Evolutionary conservation across 768 basidiomycete genomes (phyloP).

Genomic region (Pleurotus ostreatus): DNA sequence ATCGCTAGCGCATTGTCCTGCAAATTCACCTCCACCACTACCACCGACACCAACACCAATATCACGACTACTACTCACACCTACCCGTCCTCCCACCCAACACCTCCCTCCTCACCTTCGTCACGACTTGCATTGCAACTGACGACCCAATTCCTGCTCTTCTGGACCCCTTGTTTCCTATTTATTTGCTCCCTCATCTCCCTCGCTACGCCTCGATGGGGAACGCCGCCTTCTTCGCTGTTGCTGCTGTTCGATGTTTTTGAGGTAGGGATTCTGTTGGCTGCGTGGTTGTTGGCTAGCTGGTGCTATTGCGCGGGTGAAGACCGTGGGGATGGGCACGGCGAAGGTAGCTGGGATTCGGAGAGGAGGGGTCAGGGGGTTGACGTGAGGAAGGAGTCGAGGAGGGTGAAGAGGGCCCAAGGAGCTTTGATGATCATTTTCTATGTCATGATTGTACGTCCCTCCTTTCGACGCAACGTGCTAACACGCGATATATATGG

Average conservation of each 20-base stretch:
- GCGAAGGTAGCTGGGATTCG: too few species aligned
- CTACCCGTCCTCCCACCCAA: constrained; percentile 26
- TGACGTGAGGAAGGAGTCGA: constrained; percentile 73
- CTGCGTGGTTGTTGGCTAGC: constrained; percentile 72
- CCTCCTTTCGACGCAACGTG: background rate
- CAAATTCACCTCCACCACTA: background rate
- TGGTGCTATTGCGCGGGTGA: constrained; percentile 25
- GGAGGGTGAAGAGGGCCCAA: constrained; percentile 81
- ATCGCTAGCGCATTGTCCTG: constrained; percentile 13
- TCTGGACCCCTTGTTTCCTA: constrained; percentile 75
- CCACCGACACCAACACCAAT: constrained; percentile 32
- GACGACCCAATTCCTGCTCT: constrained; percentile 58
- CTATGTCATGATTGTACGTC: constrained; percentile 59
- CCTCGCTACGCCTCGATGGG: constrained; percentile 44
- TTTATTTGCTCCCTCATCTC: constrained; percentile 68
- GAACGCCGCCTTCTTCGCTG: constrained; percentile 56
- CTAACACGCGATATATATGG: background rate
- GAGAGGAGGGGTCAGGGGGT: constrained; percentile 23
- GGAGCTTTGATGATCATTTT: constrained; percentile 63
- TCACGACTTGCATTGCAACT: too few species aligned
- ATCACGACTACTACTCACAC: constrained; percentile 50
- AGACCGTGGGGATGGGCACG: too few species aligned
- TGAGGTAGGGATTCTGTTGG: constrained; percentile 61
- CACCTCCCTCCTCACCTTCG: constrained; percentile 42
- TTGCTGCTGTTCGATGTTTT: constrained; percentile 74